Conservation (phyloP, 306 rosid genomes). For the Inga laurina region DNA sequence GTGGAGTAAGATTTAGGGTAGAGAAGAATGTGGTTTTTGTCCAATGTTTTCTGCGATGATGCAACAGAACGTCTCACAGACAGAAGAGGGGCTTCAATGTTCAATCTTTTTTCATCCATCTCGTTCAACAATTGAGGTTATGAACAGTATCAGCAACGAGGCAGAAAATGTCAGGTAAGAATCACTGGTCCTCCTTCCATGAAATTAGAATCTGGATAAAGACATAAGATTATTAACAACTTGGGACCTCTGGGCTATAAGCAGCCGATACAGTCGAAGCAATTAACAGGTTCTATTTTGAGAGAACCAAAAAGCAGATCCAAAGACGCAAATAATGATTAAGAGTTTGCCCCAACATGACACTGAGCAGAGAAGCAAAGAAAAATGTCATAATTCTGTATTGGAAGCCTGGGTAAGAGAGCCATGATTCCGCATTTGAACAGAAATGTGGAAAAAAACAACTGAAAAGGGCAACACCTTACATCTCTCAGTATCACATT, state of each 20-base stretch:
- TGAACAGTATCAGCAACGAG: conserved; percentile 8
- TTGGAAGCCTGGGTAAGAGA: not conserved
- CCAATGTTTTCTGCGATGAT: conserved; percentile 43
- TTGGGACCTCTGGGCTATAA: not conserved
- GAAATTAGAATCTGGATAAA: conserved; percentile 37
- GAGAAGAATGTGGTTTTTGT: conserved; percentile 50
- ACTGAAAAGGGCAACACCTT: not conserved
- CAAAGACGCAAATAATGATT: not conserved
- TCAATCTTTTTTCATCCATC: conserved; percentile 79
- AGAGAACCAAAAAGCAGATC: not conserved
- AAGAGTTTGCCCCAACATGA: not conserved
- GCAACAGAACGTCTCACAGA: conserved; percentile 81
- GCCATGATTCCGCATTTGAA: not conserved
- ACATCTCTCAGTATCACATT: conserved; percentile 12
- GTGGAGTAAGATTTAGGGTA: conserved; percentile 43
- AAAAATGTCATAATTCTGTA: conserved; percentile 3
- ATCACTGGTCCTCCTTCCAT: conserved; percentile 30
- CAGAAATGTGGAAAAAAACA: too few relatives aligned
- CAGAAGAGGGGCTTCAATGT: conserved; percentile 81
- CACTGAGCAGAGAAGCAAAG: not conserved
- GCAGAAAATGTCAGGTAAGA: conserved; percentile 15
- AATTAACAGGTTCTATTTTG: not conserved
- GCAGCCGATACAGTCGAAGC: not conserved
- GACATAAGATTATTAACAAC: not conserved
- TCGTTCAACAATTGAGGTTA: conserved; percentile 20